phyloP scores from a whole-genome alignment of 495 filamentous ascomycete genomes.

The Tuber calosporum region DNA sequence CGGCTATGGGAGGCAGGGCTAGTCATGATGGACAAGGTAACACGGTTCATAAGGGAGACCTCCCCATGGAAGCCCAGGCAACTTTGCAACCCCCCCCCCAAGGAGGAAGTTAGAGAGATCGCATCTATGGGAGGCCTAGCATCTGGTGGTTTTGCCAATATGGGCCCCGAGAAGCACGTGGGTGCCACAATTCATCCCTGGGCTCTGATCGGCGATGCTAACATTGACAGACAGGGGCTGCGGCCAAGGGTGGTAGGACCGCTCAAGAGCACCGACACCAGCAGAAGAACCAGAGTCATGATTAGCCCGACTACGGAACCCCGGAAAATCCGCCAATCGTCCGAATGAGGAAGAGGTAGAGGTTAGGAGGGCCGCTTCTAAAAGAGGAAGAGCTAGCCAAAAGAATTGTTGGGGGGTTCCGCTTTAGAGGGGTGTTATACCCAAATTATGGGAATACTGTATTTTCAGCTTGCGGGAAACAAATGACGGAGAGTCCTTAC shows the following conservation, averaged over 20 bases:
- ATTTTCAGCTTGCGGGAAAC: background rate
- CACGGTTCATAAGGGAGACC: constrained; percentile 9
- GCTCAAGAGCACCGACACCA: constrained; percentile 17
- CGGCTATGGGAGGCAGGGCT: constrained; percentile 43
- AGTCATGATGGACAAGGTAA: constrained; percentile 3
- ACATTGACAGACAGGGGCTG: constrained; percentile 20
- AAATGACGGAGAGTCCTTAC: background rate
- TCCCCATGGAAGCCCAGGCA: constrained; percentile 43
- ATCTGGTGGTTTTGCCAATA: constrained; percentile 43
- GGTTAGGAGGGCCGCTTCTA: constrained; percentile 50
- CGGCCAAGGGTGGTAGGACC: constrained; percentile 25
- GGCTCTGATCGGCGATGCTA: background rate
- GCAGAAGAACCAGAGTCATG: constrained; percentile 3
- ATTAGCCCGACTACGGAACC: constrained; percentile 46
- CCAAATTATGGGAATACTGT: background rate
- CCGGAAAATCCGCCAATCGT: constrained; percentile 59
- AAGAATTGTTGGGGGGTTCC: background rate
- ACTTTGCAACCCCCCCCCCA: constrained; percentile 43
- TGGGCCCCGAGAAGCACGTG: constrained; percentile 51
- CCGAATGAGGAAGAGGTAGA: constrained; percentile 49
- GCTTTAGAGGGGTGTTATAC: background rate
- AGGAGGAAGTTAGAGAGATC: constrained; percentile 53
- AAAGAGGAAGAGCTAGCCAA: constrained; percentile 49
- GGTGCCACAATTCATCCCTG: constrained; percentile 14
- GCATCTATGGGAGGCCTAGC: constrained; percentile 49